Percentiles rank a stretch among this genome's conserved stretches.
These are phyloP conservation scores for Pinus tabuliformis DNA, from an alignment of 75 land plant genomes.

Conservation along the genomic window DNA sequence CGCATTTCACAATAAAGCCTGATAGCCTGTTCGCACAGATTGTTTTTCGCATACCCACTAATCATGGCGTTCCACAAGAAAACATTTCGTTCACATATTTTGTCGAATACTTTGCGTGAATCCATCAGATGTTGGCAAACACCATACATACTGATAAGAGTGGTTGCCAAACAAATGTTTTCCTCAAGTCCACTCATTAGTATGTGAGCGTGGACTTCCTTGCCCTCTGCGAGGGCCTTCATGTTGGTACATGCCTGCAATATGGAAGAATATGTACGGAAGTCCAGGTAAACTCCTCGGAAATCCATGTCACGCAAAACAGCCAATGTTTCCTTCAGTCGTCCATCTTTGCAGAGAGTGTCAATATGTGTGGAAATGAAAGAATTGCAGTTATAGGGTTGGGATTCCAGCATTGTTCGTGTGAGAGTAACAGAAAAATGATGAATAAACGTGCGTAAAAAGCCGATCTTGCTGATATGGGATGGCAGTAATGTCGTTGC, in stretches of 20 bases:
- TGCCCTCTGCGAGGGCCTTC: constrained; percentile 34
- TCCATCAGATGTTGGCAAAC: constrained; percentile 39
- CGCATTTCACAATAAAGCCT: constrained; percentile 22
- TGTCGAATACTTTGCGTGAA: constrained; percentile 38
- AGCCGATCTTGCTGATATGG: not conserved
- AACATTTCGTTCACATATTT: constrained; percentile 16
- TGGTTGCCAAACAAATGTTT: constrained; percentile 31
- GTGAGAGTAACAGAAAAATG: not conserved
- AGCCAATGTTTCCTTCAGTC: not conserved
- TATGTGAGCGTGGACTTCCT: constrained; percentile 25
- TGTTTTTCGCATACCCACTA: constrained; percentile 33
- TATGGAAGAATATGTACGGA: not conserved
- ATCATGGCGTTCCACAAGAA: constrained; percentile 57
- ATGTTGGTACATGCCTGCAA: constrained; percentile 35
- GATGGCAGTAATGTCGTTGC: not conserved
- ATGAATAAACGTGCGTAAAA: not conserved
- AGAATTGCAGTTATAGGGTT: not conserved
- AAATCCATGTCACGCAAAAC: not conserved
- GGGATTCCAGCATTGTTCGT: not conserved
- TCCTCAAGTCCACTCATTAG: constrained; percentile 1
- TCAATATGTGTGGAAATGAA: not conserved
- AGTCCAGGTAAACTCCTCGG: not conserved
- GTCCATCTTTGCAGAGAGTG: not conserved
- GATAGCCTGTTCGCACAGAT: constrained; percentile 27
- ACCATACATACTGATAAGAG: constrained; percentile 52